Evolutionary conservation across 2,329 filamentous ascomycete species (phyloP), one percentile per base, ranked within the genome.

Genomic region (Aspergillus uvarum): DNA sequence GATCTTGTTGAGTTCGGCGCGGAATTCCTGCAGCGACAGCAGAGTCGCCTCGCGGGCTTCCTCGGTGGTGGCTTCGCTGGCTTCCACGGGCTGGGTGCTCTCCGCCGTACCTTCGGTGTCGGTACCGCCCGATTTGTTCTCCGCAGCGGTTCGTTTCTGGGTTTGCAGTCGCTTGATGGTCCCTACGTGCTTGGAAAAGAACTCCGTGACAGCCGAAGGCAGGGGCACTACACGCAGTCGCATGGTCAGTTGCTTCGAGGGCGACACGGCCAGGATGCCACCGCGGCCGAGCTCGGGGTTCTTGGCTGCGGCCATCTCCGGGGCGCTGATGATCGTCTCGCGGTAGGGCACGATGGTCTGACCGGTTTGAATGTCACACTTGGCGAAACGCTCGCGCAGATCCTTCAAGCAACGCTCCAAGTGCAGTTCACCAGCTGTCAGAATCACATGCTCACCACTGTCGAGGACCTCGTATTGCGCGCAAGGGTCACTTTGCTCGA

Each of bases 271-370:
- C 24, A 92, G 80, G 0, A 96, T 88, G 0, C 86, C 89, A 51
- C 95, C 95, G 70, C 95, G 85, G 1, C 93, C 93, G 19, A 97
- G 82, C 12, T 96, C 91, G 65, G 93, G 89, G 75, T 96, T 91
- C 60, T 84, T 91, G 0, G 92, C 90, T 1, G 92, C 87, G 24
- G 92, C 88, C 95, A 99, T 99, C 76, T 99, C 95, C 42, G 92
- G 86, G 0, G 89, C 90, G 26, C 86, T 85, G 47, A 97, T 88
- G 60, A 96, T 96, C 0, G 92, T 95, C 78, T 99, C 95, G 59
- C 93, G 85, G 76, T 96, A 99, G 0, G 95, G 95, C 14, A 99
- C 95, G 62, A 99, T 98, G 1, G 95, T 91, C 48, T 91, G 91
- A 59, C 95, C 93, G 29, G 91, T 91, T 72, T 98, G 94, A 55